These are phyloP conservation scores for Umbellularia californica DNA, from an alignment of 164 flowering plant genomes.

Conservation along the genomic window DNA sequence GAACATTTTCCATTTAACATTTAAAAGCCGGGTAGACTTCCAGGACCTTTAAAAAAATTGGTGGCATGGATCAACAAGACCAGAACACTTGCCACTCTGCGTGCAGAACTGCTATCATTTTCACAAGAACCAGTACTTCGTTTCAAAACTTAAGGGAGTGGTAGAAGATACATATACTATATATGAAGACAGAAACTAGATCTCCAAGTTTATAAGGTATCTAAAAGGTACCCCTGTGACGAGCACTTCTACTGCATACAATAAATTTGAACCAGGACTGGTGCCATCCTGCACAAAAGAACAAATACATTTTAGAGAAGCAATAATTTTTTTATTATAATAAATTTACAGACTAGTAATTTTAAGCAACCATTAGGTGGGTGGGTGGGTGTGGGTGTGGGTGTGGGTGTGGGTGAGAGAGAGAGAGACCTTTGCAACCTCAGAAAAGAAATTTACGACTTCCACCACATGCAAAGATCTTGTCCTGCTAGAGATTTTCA, in stretches of 20 bases:
- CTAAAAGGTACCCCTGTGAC: slow-evolving; percentile 75
- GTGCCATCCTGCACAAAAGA: slow-evolving; percentile 70
- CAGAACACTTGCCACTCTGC: neutral
- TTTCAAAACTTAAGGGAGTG: neutral
- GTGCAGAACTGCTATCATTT: neutral
- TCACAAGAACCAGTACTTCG: neutral
- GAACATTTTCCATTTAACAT: too few relatives aligned
- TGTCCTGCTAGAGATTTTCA: slow-evolving; percentile 79
- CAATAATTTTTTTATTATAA: neutral
- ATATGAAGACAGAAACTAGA: neutral
- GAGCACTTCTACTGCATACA: slow-evolving; percentile 81
- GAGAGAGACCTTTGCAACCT: slow-evolving; percentile 70
- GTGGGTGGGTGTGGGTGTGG: too few relatives aligned
- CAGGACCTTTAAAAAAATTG: too few relatives aligned
- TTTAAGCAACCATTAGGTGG: neutral
- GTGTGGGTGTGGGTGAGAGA: neutral
- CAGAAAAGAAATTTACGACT: slow-evolving; percentile 67
- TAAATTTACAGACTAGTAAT: neutral
- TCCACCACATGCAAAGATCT: slow-evolving; percentile 65
- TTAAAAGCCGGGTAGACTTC: too few relatives aligned
- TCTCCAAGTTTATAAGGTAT: neutral
- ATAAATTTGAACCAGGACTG: slow-evolving; percentile 80
- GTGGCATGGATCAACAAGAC: too few relatives aligned
- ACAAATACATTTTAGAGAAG: neutral
- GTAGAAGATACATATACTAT: neutral